These are phyloP conservation scores for Sesbania bispinosa DNA, from an alignment of 306 rosid species.

Conservation along the genomic window DNA sequence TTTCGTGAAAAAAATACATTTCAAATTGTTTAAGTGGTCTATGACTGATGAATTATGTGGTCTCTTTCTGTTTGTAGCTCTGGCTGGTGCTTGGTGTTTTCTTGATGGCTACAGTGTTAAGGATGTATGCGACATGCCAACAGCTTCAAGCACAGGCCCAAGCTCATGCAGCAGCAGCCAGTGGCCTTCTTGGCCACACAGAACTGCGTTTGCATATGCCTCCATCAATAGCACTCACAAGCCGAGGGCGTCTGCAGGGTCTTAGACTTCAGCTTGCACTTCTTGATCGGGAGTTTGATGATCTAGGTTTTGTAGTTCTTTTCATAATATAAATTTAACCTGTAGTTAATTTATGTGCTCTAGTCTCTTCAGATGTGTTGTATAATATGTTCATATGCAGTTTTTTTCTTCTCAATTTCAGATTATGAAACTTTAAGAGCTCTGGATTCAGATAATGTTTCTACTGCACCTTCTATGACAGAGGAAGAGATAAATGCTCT, in stretches of 20 bases:
- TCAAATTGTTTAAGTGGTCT: neutral
- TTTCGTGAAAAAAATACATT: neutral
- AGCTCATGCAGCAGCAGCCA: slow-evolving; percentile 78
- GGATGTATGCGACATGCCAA: slow-evolving; percentile 99
- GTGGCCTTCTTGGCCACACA: slow-evolving; percentile 84
- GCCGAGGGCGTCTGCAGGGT: slow-evolving; percentile 83
- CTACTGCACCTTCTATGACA: slow-evolving; percentile 73
- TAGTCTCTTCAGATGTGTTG: neutral
- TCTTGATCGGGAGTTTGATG: slow-evolving; percentile 98
- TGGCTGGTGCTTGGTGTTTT: slow-evolving; percentile 98
- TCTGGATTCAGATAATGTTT: slow-evolving; percentile 75
- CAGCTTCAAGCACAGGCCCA: slow-evolving; percentile 98
- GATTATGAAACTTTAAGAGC: slow-evolving; percentile 90
- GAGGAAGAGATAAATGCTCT: slow-evolving; percentile 89
- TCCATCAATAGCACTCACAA: slow-evolving; percentile 81
- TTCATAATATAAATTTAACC: neutral
- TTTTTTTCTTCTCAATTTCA: slow-evolving; percentile 18
- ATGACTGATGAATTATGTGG: too few species aligned
- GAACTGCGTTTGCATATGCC: slow-evolving; percentile 84
- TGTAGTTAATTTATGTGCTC: slow-evolving; percentile 1
- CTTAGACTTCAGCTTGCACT: slow-evolving; percentile 96
- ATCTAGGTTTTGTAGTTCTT: slow-evolving; percentile 53
- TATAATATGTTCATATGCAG: neutral
- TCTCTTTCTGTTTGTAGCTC: slow-evolving; percentile 43
- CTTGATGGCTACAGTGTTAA: slow-evolving; percentile 87